These are phyloP conservation scores for Leishmania mexicana DNA, from an alignment of 208 protist species.

Conservation along the genomic window DNA sequence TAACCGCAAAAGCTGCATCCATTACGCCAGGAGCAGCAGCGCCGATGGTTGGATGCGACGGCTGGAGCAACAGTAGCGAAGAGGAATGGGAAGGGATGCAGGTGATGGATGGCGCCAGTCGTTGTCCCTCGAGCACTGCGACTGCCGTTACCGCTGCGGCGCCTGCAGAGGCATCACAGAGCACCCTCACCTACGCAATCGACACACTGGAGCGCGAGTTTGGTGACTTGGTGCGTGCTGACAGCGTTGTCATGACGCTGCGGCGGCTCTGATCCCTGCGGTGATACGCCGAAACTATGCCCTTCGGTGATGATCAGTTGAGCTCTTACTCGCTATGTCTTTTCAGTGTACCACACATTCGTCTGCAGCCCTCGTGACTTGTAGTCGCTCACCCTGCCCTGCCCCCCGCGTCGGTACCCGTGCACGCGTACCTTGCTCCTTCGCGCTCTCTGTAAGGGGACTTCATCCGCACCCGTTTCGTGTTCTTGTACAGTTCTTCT, in stretches of 20 bases:
- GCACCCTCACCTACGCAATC: conserved; percentile 11
- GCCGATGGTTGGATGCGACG: background rate
- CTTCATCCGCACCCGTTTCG: background rate
- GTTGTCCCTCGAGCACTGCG: background rate
- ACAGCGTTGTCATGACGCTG: conserved; percentile 26
- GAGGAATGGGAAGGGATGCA: conserved; percentile 15
- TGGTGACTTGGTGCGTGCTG: conserved; percentile 7
- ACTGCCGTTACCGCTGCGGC: background rate
- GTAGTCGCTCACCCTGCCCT: background rate
- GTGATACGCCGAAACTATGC: background rate
- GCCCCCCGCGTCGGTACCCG: background rate
- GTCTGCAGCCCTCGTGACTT: background rate
- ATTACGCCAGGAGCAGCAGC: background rate
- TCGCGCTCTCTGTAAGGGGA: background rate
- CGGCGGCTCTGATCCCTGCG: conserved; percentile 7
- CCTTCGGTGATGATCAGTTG: background rate
- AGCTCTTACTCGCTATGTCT: background rate
- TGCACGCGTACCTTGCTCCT: background rate
- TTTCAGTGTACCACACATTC: background rate
- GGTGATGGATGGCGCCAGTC: background rate
- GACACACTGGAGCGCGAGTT: conserved; percentile 20
- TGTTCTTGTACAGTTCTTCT: background rate
- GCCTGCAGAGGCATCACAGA: background rate
- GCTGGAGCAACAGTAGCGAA: conserved; percentile 14
- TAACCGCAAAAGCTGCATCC: too few relatives aligned